These are phyloP conservation scores for Claviceps citrina DNA, from an alignment of 2,329 filamentous ascomycete genomes.

Conservation along the genomic window DNA sequence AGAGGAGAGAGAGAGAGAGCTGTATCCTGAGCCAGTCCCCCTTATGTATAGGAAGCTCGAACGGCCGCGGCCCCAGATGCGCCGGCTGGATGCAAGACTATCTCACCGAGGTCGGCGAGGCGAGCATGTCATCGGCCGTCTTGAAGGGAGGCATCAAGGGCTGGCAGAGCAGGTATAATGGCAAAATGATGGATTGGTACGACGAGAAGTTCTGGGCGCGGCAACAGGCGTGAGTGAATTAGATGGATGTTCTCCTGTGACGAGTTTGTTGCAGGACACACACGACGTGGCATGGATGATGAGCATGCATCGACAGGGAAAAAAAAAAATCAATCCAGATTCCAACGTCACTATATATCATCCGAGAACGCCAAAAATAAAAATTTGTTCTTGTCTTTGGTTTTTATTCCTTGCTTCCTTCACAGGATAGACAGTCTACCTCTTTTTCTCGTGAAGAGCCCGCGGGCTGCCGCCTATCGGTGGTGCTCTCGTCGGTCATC, in stretches of 20 bases:
- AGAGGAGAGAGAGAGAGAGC: too few species aligned
- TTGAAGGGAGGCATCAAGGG: slow-evolving; percentile 38
- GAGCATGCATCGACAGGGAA: not conserved
- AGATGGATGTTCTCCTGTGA: not conserved
- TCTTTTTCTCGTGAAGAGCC: slow-evolving; percentile 8
- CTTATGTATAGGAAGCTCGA: slow-evolving; percentile 38
- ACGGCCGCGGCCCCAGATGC: slow-evolving; percentile 33
- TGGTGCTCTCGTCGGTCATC: slow-evolving; percentile 33
- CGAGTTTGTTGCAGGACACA: too few species aligned
- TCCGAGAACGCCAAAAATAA: slow-evolving; percentile 21
- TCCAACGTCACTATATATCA: slow-evolving; percentile 6
- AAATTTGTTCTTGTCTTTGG: slow-evolving; percentile 6
- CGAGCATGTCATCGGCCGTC: slow-evolving; percentile 29
- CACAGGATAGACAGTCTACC: not conserved
- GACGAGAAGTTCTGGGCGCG: slow-evolving; percentile 25
- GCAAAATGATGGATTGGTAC: slow-evolving; percentile 34
- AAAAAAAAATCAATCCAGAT: slow-evolving; percentile 1
- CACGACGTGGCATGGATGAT: not conserved
- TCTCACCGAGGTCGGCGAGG: slow-evolving; percentile 29
- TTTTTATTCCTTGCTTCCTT: not conserved
- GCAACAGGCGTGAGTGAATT: not conserved
- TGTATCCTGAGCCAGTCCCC: too few species aligned
- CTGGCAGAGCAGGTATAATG: slow-evolving; percentile 35
- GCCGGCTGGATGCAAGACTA: slow-evolving; percentile 43
- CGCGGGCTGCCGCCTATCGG: slow-evolving; percentile 12